These are phyloP conservation scores for Kazachstania psychrophila DNA, from an alignment of 805 yeast genomes.

Conservation along the genomic window DNA sequence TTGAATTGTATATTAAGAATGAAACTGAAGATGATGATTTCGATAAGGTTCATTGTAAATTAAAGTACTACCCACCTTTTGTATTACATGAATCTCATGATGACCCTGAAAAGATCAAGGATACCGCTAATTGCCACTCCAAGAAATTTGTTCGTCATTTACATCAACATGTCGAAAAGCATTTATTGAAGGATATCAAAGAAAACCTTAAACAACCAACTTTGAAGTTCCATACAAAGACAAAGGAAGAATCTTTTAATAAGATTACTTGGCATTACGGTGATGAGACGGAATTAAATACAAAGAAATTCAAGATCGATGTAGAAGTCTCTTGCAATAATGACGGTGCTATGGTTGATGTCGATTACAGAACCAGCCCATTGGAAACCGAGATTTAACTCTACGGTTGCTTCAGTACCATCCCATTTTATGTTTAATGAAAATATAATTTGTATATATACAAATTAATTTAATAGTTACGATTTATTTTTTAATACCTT, in stretches of 20 bases:
- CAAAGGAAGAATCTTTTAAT: constrained; percentile 38
- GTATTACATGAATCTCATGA: constrained; percentile 56
- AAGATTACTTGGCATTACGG: constrained; percentile 53
- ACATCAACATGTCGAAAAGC: constrained; percentile 67
- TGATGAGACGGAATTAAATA: constrained; percentile 49
- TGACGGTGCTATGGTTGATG: constrained; percentile 55
- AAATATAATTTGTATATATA: not conserved
- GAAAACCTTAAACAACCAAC: constrained; percentile 46
- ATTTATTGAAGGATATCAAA: constrained; percentile 56
- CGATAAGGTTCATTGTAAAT: constrained; percentile 57
- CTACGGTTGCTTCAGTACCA: not conserved
- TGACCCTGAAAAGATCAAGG: constrained; percentile 62
- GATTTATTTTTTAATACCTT: no score
- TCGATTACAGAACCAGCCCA: constrained; percentile 53
- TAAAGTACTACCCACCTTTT: constrained; percentile 67
- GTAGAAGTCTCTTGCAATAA: constrained; percentile 57
- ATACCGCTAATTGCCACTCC: constrained; percentile 61
- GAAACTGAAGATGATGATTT: constrained; percentile 72
- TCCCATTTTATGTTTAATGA: not conserved
- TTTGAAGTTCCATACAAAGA: constrained; percentile 43
- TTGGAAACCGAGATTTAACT: constrained; percentile 1
- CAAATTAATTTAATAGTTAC: no score
- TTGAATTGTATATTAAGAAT: constrained; percentile 56
- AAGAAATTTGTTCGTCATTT: constrained; percentile 64
- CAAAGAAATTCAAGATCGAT: constrained; percentile 55